Evolutionary conservation across 2,329 filamentous ascomycete species (phyloP), one percentile per base, ranked within the genome.

Genomic region (Epichloe sp.): DNA sequence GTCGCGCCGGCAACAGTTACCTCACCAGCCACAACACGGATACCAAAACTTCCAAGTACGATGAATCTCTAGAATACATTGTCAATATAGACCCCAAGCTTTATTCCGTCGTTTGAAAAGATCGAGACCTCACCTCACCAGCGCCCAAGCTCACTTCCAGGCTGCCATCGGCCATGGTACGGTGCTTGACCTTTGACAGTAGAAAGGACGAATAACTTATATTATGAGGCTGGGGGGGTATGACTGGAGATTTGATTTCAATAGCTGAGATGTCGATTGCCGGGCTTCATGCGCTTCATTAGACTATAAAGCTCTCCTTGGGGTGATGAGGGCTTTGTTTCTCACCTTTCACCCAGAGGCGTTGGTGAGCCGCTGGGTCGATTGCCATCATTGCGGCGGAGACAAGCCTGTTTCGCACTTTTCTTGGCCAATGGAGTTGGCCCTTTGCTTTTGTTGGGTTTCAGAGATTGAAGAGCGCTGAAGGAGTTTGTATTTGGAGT

Each of bases 41-140:
- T 62, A 15, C 81, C 79, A 63, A 82, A 93, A 59, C 78, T 82
- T 1, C 87, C 87, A 11, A 88, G 68, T 8, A 84, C 66, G 4
- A 82, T 70, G 41, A 85, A 68, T 15, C 80, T 76, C 79, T 83
- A 48, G 1, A 6, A 7, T n/a, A 19, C 14, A 26, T n/a, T 17
- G 34, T 47, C 45, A 47, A 44, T 14, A 38, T 7, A 31, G 26
- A 31, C 1, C 26, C 3, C 19, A 53, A 65, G 40, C 65, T 60
- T 36, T 14, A 23, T 17, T 34, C 1, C n/a, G 7, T 19, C 11
- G 21, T 11, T 15, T 21, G 35, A 12, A n/a, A 37, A 19, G 14
- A 53, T 66, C 7, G 43, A 65, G 58, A 15, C 2, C 42, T 15
- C 19, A 77, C 77, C 66, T 80, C 77, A 50, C 71, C 72, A n/a